A percentile compares a stretch with the other conserved stretches of the same genome.
These are phyloP conservation scores for Amanita pseudoporphyria DNA, from an alignment of 768 basidiomycete species.

Conservation along the genomic window DNA sequence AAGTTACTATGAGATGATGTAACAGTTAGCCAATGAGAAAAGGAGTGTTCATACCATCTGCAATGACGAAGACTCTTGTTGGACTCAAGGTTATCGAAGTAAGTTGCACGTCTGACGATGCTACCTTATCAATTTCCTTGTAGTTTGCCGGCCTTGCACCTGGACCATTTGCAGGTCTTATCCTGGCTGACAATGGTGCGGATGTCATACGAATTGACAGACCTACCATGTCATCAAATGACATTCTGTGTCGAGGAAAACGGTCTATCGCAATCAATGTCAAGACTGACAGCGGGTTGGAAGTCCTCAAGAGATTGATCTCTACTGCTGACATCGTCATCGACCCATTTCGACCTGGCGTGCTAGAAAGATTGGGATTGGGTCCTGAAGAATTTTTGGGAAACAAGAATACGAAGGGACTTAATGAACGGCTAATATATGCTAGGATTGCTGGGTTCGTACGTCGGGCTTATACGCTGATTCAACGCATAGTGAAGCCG, in stretches of 20 bases:
- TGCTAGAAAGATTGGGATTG: conserved; percentile 67
- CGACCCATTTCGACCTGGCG: conserved; percentile 78
- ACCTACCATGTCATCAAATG: conserved; percentile 32
- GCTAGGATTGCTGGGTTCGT: conserved; percentile 69
- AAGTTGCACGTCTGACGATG: neutral
- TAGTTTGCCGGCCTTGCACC: conserved; percentile 82
- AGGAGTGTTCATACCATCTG: no score
- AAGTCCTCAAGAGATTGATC: conserved; percentile 48
- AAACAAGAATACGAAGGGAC: conserved; percentile 27
- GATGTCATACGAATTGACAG: conserved; percentile 68
- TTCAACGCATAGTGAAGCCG: neutral
- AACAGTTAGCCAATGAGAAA: no score
- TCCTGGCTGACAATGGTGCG: conserved; percentile 76
- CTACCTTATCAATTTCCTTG: neutral
- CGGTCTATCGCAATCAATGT: conserved; percentile 65
- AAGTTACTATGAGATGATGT: no score
- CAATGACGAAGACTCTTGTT: conserved; percentile 31
- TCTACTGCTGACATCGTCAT: conserved; percentile 68
- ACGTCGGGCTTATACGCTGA: conserved; percentile 3
- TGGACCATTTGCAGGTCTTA: conserved; percentile 68
- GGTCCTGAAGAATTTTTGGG: conserved; percentile 70
- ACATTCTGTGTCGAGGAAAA: conserved; percentile 63
- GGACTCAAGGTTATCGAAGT: conserved; percentile 46
- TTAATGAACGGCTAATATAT: conserved; percentile 60
- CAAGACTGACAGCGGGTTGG: conserved; percentile 50